Evolutionary conservation across 371 early-diverging fungal species (phyloP).

Genomic region (Lichtheimia ramosa): DNA sequence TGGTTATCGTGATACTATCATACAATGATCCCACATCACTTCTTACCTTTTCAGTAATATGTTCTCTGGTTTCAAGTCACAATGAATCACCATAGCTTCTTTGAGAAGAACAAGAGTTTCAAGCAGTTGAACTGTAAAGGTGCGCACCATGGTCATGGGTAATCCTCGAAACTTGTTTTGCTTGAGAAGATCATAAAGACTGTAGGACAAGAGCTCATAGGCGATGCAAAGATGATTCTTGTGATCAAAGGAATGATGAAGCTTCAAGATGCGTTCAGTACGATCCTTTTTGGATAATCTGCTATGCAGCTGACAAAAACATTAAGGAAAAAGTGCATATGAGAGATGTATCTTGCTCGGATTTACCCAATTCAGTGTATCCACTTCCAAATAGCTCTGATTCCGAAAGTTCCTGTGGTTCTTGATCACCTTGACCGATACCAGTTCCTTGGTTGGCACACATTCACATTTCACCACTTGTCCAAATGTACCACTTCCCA

Average conservation of each 20-base stretch:
- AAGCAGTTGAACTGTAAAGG: constrained; percentile 84
- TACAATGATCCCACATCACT: not conserved
- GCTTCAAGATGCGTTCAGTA: constrained; percentile 65
- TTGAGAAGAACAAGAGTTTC: constrained; percentile 83
- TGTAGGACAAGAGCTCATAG: constrained; percentile 92
- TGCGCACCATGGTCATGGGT: constrained; percentile 79
- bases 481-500: constrained; percentile 98
- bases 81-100: constrained; percentile 90
- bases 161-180: constrained; percentile 90
- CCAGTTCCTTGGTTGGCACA: constrained; percentile 77
- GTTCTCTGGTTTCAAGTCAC: constrained; percentile 99
- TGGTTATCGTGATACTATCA: not conserved
- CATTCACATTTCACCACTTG: constrained; percentile 96
- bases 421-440: constrained; percentile 97
- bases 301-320: too few species aligned
- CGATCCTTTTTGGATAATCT: too few species aligned
- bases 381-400: constrained; percentile 93
- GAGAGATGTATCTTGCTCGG: not conserved
- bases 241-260: constrained; percentile 86
- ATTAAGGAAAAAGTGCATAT: too few species aligned
- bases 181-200: constrained; percentile 92
- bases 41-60: constrained; percentile 83
- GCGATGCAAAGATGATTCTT: constrained; percentile 93
- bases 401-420: constrained; percentile 89
- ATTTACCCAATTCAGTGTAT: constrained; percentile 75